Evolutionary conservation across 2,329 filamentous ascomycete genomes (phyloP), one percentile per base, ranked within the genome.

Genomic region (Cladosporium sp.): DNA sequence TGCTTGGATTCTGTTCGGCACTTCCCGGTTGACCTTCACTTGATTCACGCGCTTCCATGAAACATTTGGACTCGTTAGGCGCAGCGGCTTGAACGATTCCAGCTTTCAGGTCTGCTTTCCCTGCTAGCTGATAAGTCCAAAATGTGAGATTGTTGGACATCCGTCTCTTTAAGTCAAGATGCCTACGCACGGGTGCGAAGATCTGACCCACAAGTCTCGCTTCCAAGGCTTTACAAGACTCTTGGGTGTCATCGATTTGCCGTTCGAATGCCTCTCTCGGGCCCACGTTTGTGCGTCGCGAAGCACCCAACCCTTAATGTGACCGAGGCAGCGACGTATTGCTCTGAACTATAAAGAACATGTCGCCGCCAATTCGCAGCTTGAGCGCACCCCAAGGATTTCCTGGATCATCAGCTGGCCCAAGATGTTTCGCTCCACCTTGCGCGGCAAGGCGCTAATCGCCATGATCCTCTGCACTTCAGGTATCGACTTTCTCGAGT

Each of bases 401-500:
- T 15, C 32, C 32, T 34, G 12, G 32, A 34, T 34, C 32, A 34
- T 34, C 32, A 34, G 32, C 32, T 15, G 32, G 32, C 32, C 32
- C 11, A 34, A 34, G 32, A 34, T 34, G 32, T 37, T 34, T 34
- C 32, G 32, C 32, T 34, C 32, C 32, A 34, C 32, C 32, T 47
- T 64, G 15, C 49, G 60, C 36, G 61, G 61, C 18, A 58, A 55
- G 19, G 56, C 55, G 27, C 56, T 64, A 4, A 59, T 63, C 24
- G 54, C 56, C 24, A 49, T 62, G 17, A 63, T 64, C 40, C 50
- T 64, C 15, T 12, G 58, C n/a, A 60, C 58, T 13, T 61, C 57
- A 24, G 61, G 61, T 4, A 39, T 64, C 20, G 61, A 64, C 47
- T 64, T 64, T 36, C 51, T 64, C 18, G 54, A 60, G 13, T 59